Conservation (phyloP, 257 asterid genomes). For the Vinca minor region DNA sequence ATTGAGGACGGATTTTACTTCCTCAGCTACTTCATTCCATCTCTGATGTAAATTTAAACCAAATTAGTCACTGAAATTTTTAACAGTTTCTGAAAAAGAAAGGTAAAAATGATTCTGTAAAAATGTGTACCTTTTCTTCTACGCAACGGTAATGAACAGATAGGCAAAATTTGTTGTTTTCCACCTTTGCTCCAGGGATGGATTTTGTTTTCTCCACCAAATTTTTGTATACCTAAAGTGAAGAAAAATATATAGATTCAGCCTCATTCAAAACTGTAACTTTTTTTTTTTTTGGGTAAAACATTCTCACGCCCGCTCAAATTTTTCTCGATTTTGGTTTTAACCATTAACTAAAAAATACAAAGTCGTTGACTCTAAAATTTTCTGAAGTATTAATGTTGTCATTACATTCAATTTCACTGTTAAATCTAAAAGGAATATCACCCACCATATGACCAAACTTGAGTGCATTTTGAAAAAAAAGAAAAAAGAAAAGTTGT, state of each 20-base stretch:
- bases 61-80: not conserved
- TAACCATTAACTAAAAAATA: no score
- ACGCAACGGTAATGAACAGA: slow-evolving; percentile 85
- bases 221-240: slow-evolving; percentile 31
- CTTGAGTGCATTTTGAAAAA: no score
- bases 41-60: slow-evolving; percentile 28
- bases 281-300: no score
- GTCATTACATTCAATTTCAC: no score
- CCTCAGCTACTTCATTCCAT: slow-evolving; percentile 55
- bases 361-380: no score
- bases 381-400: no score
- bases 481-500: no score
- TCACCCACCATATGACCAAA: no score
- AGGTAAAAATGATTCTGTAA: not conserved
- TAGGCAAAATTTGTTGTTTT: slow-evolving; percentile 67
- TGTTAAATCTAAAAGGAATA: no score
- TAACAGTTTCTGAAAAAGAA: not conserved
- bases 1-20: slow-evolving; percentile 43
- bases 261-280: no score
- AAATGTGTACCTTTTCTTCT: slow-evolving; percentile 42
- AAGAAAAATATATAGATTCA: not conserved
- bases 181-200: slow-evolving; percentile 65
- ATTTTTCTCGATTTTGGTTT: no score
- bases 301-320: no score
- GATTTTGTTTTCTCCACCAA: slow-evolving; percentile 49